These are phyloP conservation scores for Pseudogymnoascus sp. DNA, from an alignment of 2,329 filamentous ascomycete species.

Conservation along the genomic window DNA sequence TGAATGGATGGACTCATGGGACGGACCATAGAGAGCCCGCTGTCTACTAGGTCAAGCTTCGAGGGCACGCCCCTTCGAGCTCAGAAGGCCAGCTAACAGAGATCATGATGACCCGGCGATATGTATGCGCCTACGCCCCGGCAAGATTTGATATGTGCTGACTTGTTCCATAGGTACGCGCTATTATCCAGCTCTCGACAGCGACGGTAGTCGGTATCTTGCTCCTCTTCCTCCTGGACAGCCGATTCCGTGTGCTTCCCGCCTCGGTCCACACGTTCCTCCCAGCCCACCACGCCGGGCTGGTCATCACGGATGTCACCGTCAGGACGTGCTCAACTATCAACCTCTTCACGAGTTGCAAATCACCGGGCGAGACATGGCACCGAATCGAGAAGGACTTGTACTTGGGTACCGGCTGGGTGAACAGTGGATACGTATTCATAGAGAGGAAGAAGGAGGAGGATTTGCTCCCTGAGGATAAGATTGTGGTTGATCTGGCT, in stretches of 20 bases:
- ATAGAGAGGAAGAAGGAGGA: conserved; percentile 64
- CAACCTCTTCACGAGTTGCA: conserved; percentile 53
- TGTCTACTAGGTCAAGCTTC: conserved; percentile 7
- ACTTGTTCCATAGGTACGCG: conserved; percentile 36
- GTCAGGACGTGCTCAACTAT: conserved; percentile 56
- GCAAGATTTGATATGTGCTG: background rate
- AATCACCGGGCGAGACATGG: conserved; percentile 52
- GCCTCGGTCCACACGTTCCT: conserved; percentile 61
- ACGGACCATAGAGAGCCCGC: conserved; percentile 5
- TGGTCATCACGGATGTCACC: conserved; percentile 64
- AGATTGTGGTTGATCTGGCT: conserved; percentile 57
- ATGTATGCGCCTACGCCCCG: background rate
- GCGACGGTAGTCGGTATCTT: conserved; percentile 43
- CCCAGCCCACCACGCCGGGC: conserved; percentile 60
- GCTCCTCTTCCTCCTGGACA: conserved; percentile 59
- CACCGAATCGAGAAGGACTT: conserved; percentile 65
- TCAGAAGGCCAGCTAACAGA: background rate
- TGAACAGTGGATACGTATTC: conserved; percentile 59
- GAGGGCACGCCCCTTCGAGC: background rate
- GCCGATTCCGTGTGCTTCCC: conserved; percentile 60
- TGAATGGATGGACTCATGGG: conserved; percentile 7
- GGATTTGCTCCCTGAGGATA: conserved; percentile 54
- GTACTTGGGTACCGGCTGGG: conserved; percentile 57
- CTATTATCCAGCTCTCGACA: conserved; percentile 27
- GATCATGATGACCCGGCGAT: conserved; percentile 6